Conservation (phyloP, 225 moss, liverwort and hornwort genomes). For the Climacium dendroides region DNA sequence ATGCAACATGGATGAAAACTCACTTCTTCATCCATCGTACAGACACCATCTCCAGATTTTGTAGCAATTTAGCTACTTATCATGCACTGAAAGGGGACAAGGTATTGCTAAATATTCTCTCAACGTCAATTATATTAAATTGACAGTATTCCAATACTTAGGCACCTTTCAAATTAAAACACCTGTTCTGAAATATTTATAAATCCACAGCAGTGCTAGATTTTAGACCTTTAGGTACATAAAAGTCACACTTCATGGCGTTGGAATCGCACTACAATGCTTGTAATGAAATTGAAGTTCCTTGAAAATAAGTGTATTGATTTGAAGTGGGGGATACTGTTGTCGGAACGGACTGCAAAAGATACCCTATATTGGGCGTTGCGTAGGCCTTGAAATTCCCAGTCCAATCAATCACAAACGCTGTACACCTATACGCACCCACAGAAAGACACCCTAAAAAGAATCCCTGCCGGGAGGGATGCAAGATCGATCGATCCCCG, state of each 20-base stretch:
- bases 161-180: too few species aligned
- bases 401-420: neutral
- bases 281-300: too few species aligned
- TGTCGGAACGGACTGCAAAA: neutral
- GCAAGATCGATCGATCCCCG: too few species aligned
- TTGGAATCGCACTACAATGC: too few species aligned
- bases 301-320: neutral
- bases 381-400: too few species aligned
- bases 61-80: neutral
- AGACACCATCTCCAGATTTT: neutral
- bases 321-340: too few species aligned
- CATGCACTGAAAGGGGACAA: neutral
- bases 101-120: neutral
- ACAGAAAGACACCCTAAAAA: neutral
- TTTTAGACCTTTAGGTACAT: too few species aligned
- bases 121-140: too few species aligned
- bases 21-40: neutral
- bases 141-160: too few species aligned
- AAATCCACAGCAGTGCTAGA: too few species aligned
- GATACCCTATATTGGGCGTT: neutral
- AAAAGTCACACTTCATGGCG: too few species aligned
- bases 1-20: neutral
- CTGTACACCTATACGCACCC: accelerated
- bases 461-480: neutral
- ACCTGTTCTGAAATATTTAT: too few species aligned